Evolutionary conservation across 805 yeast species (phyloP), one percentile per base, ranked within the genome.

Genomic region (Yarrowia sp.): DNA sequence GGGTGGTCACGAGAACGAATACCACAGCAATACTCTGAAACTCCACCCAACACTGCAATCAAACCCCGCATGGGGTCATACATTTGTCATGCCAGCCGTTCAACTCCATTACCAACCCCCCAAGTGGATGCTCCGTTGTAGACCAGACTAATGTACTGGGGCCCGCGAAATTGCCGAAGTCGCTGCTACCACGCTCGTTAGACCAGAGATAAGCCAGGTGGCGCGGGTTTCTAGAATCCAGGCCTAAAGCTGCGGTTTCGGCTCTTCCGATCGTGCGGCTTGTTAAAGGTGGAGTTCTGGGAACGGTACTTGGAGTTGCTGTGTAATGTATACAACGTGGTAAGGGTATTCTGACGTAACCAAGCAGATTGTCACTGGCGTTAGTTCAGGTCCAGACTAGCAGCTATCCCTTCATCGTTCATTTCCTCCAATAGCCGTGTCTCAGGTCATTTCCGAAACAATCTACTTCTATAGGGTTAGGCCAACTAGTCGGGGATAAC

Each of bases 211-310:
- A 53, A 53, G 45, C 40, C 35, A 5, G 19, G 35, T 38, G 32
- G 35, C 19, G 59, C 43, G 43, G 38, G 43, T 52, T 53, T 19
- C 59, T 7, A 38, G 36, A 53, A 53, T 4, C 59, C 15, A 52
- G 58, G 43, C 26, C 16, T 32, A 32, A 50, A 11, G 16, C 38
- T 26, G 32, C 58, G 43, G 58, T 36, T 40, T 40, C 58, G 42
- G 58, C 41, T 19, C 19, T 35, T n/a, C 45, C 59, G 22, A 36
- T n/a, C 43, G 43, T 52, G 58, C 58, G 58, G 58, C 58, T 52
- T 52, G 53, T 26, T 26, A 26, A 26, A 26, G 32, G 32, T 26
- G 32, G 32, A 26, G 19, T 19, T 19, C 19, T 19, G 19, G 19
- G 19, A 19, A 19, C 19, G 19, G 19, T 19, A 19, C 19, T 19